Base-by-base conservation (phyloP, 2,329 filamentous ascomycete species). In the Fusarium veterinarium region DNA sequence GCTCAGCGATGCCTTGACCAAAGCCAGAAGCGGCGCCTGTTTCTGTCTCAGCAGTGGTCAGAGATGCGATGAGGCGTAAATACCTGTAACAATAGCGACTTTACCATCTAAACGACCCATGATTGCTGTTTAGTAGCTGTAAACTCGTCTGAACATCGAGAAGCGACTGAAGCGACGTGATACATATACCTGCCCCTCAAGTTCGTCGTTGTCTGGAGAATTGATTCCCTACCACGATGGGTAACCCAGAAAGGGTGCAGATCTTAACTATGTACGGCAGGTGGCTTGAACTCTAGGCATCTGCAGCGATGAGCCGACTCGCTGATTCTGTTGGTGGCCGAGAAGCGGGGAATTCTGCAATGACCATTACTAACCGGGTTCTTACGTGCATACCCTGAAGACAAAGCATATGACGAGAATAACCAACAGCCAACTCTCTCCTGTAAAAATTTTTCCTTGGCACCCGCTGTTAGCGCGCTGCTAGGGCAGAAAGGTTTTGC, bases 91-190 rank as follows among this genome's bases (percentile, higher is more conserved):
- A 0, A 70, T 70, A 3, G 67, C 66, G 4, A 70, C 53, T 42
- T 66, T 70, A 1, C 53, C 67, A 12, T 69, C 67, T 13, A 69
- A 13, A 0, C 67, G 67, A 45, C 65, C 59, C 67, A 69, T 69
- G 17, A 8, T 35, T 31, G 3, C 7, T 13, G 5, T 17, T 12
- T 0, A 17, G 14, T 35, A 7, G 23, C 25, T 19, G 5, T 8
- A 12, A 23, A 8, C 2, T 19, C 14, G 6, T 13, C 2, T 12
- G 4, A 6, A 19, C 1, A 8, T 7, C 19, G 4, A 23, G 8
- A 8, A 11, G 1, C 2, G 12, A 23, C 16, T n/a, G n/a, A 58
- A 25, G 6, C 10, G 3, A n/a, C 8, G 8, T 17, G 38, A 33
- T 62, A 64, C 11, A 31, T 65, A 57, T 57, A 64, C 10, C 0